These are phyloP conservation scores for Trichosporon asahii DNA, from an alignment of 1,284 basidiomycete species.

Conservation along the genomic window DNA sequence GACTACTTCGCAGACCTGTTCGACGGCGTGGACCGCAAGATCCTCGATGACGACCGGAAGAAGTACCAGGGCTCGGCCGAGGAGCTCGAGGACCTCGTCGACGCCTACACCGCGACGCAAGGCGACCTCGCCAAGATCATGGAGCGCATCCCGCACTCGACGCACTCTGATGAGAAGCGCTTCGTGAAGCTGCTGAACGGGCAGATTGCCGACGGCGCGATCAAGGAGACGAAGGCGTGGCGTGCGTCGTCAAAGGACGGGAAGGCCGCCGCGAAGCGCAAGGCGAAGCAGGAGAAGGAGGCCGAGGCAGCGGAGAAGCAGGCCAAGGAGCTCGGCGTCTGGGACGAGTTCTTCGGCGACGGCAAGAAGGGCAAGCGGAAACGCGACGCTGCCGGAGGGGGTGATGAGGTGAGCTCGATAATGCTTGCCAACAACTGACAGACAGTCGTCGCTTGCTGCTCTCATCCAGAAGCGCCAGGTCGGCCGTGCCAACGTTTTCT, in stretches of 20 bases:
- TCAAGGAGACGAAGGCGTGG: slow-evolving; percentile 66
- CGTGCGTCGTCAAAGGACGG: slow-evolving; percentile 63
- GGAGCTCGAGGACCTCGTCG: slow-evolving; percentile 71
- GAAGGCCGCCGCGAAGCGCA: slow-evolving; percentile 67
- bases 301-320: slow-evolving; percentile 78
- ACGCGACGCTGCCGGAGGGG: slow-evolving; percentile 54
- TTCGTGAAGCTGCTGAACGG: slow-evolving; percentile 68
- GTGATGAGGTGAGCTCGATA: not conserved
- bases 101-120: slow-evolving; percentile 64
- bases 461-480: slow-evolving; percentile 73
- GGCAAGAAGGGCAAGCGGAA: slow-evolving; percentile 67
- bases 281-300: slow-evolving; percentile 71
- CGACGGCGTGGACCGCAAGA: slow-evolving; percentile 75
- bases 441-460: slow-evolving; percentile 66
- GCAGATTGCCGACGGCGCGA: slow-evolving; percentile 61
- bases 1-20: slow-evolving; percentile 87
- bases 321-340: slow-evolving; percentile 84
- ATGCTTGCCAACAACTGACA: not conserved
- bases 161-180: slow-evolving; percentile 73
- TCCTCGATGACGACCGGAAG: slow-evolving; percentile 83
- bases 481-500: slow-evolving; percentile 67
- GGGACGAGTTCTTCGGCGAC: slow-evolving; percentile 89
- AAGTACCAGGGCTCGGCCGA: slow-evolving; percentile 87
- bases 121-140: slow-evolving; percentile 77
- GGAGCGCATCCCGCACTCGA: slow-evolving; percentile 77